Conservation (phyloP, 805 yeast species). For the Candida oleophila region DNA sequence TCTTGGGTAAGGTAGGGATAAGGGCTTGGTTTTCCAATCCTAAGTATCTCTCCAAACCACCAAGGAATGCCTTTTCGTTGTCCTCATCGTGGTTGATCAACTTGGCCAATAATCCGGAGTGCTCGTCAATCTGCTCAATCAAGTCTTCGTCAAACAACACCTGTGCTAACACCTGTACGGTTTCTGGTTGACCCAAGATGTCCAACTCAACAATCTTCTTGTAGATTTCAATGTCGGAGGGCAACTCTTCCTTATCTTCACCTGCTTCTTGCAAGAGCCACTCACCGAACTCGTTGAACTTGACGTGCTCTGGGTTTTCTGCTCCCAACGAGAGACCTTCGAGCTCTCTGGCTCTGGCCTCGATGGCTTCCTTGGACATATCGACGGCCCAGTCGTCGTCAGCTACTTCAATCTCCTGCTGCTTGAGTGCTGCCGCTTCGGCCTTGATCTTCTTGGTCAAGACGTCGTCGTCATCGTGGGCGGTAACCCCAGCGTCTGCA, state of each 20-base stretch:
- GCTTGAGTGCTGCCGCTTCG: constrained; percentile 69
- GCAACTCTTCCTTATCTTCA: constrained; percentile 58
- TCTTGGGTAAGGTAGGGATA: constrained; percentile 73
- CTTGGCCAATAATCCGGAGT: constrained; percentile 80
- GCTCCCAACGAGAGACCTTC: constrained; percentile 55
- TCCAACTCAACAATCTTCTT: constrained; percentile 83
- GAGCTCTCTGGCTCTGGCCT: constrained; percentile 84
- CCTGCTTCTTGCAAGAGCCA: constrained; percentile 66
- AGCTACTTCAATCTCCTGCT: constrained; percentile 52
- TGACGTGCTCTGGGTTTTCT: constrained; percentile 42
- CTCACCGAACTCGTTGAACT: constrained; percentile 79
- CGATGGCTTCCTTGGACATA: constrained; percentile 93
- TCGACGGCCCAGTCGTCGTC: constrained; percentile 98
- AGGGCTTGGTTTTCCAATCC: constrained; percentile 76
- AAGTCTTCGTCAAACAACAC: constrained; percentile 79
- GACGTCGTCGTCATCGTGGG: constrained; percentile 66
- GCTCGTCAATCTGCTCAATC: constrained; percentile 67
- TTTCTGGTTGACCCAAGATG: constrained; percentile 66
- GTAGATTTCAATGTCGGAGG: constrained; percentile 86
- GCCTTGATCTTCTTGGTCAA: constrained; percentile 78
- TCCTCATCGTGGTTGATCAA: constrained; percentile 58
- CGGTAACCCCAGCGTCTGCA: constrained; percentile 38
- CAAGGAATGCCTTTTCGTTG: constrained; percentile 85
- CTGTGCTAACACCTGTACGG: constrained; percentile 91
- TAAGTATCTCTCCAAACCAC: constrained; percentile 92